Evolutionary conservation across 2,329 filamentous ascomycete species (phyloP).

Genomic region (Periconia sp.): DNA sequence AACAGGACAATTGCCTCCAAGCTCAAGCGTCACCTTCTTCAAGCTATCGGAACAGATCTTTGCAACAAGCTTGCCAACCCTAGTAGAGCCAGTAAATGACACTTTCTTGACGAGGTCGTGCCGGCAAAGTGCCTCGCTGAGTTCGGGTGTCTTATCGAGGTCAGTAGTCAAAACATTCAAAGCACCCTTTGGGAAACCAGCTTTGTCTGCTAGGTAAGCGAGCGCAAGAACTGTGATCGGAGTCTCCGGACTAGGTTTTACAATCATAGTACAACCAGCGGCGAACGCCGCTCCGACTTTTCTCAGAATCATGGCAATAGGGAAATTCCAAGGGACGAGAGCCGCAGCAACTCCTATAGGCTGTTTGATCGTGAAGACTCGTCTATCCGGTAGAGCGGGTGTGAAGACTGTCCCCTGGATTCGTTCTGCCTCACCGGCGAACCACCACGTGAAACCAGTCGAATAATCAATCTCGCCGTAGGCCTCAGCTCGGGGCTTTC

Average conservation of each 20-base stretch:
- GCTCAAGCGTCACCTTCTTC: slow-evolving; percentile 69
- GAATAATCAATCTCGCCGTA: slow-evolving; percentile 62
- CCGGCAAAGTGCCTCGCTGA: slow-evolving; percentile 61
- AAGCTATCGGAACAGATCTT: slow-evolving; percentile 64
- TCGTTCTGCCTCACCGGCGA: slow-evolving; percentile 65
- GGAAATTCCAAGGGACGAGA: slow-evolving; percentile 77
- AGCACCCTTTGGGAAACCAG: slow-evolving; percentile 62
- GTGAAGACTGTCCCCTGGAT: slow-evolving; percentile 67
- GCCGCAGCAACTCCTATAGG: slow-evolving; percentile 72
- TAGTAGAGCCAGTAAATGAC: slow-evolving; percentile 64
- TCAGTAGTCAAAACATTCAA: slow-evolving; percentile 67
- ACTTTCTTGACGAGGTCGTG: slow-evolving; percentile 68
- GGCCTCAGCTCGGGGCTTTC: slow-evolving; percentile 59
- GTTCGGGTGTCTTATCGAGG: slow-evolving; percentile 60
- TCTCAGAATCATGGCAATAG: slow-evolving; percentile 70
- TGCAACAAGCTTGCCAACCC: slow-evolving; percentile 68
- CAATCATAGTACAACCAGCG: slow-evolving; percentile 75
- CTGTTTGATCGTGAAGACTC: slow-evolving; percentile 76
- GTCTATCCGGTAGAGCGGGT: slow-evolving; percentile 65
- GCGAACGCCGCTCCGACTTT: slow-evolving; percentile 73
- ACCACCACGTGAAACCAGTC: slow-evolving; percentile 63
- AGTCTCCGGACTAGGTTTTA: slow-evolving; percentile 51
- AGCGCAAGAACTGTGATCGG: slow-evolving; percentile 47
- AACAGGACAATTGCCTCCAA: slow-evolving; percentile 70
- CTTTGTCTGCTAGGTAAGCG: slow-evolving; percentile 46